Conservation (phyloP, 352 stramenopile species). For the Plasmopara viticola region DNA sequence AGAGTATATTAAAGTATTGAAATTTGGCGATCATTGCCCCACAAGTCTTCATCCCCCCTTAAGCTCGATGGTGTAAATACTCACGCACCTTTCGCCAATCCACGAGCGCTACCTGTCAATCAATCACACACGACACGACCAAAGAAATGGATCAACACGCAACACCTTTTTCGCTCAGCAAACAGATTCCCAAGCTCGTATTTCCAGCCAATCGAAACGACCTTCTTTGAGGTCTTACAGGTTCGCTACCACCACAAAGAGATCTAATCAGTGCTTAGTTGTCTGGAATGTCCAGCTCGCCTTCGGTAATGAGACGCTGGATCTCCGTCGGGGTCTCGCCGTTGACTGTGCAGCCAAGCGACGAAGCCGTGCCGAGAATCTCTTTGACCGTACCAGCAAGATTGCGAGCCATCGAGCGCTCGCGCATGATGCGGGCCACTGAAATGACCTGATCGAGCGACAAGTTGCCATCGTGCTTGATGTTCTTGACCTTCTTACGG, state of each 20-base stretch:
- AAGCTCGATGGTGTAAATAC: neutral
- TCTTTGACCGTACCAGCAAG: slow-evolving; percentile 98
- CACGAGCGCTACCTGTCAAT: neutral
- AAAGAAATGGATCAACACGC: slow-evolving; percentile 9
- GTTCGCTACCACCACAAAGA: neutral
- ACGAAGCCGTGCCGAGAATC: slow-evolving; percentile 98
- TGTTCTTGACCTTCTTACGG: slow-evolving; percentile 99
- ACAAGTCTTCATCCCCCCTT: neutral
- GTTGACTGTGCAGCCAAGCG: slow-evolving; percentile 99
- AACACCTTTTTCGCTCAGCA: slow-evolving; percentile 22
- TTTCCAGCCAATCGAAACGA: slow-evolving; percentile 9
- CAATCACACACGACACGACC: neutral
- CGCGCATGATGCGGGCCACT: slow-evolving; percentile 96
- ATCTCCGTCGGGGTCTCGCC: slow-evolving; percentile 96
- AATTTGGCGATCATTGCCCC: slow-evolving; percentile 49
- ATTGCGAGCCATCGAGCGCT: slow-evolving; percentile 95
- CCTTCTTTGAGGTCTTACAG: slow-evolving; percentile 4
- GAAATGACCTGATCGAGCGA: slow-evolving; percentile 99
- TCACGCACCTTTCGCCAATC: slow-evolving; percentile 14
- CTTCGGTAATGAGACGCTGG: slow-evolving; percentile 93
- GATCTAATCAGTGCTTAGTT: slow-evolving; percentile 63
- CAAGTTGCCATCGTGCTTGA: slow-evolving; percentile 99
- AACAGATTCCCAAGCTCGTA: slow-evolving; percentile 23
- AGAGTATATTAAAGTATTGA: slow-evolving; percentile 85
- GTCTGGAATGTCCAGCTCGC: slow-evolving; percentile 96